Evolutionary conservation across 148 eudicot genomes (phyloP).

Genomic region (Simmondsia chinensis): DNA sequence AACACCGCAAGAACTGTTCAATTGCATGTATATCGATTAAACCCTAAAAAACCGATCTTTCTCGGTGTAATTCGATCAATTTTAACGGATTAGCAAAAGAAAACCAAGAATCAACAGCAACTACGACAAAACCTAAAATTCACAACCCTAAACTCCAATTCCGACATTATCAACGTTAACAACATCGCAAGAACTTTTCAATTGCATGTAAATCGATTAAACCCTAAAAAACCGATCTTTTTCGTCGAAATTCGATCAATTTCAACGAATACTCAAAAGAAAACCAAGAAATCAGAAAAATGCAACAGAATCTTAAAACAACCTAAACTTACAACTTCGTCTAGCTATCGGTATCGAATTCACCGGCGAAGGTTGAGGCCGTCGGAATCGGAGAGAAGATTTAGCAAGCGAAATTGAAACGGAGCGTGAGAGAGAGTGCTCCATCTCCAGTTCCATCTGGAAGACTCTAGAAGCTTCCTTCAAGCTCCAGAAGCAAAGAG

Average conservation of each 20-base stretch:
- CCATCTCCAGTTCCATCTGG: conserved; percentile 40
- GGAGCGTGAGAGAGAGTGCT: conserved; percentile 24
- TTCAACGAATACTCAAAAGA: background rate
- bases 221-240: background rate
- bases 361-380: conserved; percentile 22
- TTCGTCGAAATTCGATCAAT: conserved; percentile 1
- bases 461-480: no score
- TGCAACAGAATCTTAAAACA: conserved; percentile 7
- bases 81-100: background rate
- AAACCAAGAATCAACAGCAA: no score
- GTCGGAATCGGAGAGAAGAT: conserved; percentile 22
- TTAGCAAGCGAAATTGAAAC: conserved; percentile 8
- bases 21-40: background rate
- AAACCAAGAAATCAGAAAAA: background rate
- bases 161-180: background rate
- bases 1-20: background rate
- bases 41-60: background rate
- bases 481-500: no score
- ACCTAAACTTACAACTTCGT: conserved; percentile 55
- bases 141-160: background rate
- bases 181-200: background rate
- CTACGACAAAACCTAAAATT: conserved; percentile 6
- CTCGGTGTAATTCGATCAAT: conserved; percentile 1
- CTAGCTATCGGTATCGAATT: conserved; percentile 25
- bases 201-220: background rate